Base-by-base conservation (phyloP, 2,329 filamentous ascomycete species). In the Penicillium verrucosum region DNA sequence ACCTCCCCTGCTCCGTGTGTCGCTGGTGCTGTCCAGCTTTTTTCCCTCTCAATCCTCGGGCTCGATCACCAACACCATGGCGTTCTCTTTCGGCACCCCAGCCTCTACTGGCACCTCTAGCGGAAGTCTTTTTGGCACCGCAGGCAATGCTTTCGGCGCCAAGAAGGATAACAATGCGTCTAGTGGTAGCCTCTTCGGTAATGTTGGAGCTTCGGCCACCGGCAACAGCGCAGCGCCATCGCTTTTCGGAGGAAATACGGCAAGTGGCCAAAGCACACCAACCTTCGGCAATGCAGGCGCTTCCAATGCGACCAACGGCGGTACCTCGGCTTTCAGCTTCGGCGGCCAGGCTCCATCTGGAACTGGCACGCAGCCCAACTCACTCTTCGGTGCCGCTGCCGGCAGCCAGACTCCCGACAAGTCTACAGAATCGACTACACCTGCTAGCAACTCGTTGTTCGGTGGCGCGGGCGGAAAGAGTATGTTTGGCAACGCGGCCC, bases 121-220 rank as follows among this genome's bases (percentile, higher is more conserved):
- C 37, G 70, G 69, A 50, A 59, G 66, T 27, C 54, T 75, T 9
- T 76, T 76, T 56, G 70, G 73, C 14, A 62, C 71, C 36, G 65
- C 70, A 46, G 68, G 65, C 52, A 68, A 63, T 49, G 50, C 63
- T 9, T 74, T 74, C 54, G 73, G 70, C 30, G 66, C 64, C 57
- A 71, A 68, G 51, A 63, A 65, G 44, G 69, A 61, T 49, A 62
- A n/a, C 58, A 62, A 71, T 44, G 68, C 65, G 56, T 52, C 68
- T 29, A 57, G 61, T 38, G 70, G 71, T 56, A 64, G 69, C 47
- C 68, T 78, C 36, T 79, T 79, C 66, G 77, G 77, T 53, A 76
- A 73, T 65, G 65, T 71, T 64, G 70, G 72, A 65, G 65, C 70
- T 64, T 63, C 73, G 44, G 62, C 73, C 18, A 65, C 60, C 44